Evolutionary conservation across 495 filamentous ascomycete genomes (phyloP), one percentile per base, ranked within the genome.

Genomic region (Aspergillus hancockii): DNA sequence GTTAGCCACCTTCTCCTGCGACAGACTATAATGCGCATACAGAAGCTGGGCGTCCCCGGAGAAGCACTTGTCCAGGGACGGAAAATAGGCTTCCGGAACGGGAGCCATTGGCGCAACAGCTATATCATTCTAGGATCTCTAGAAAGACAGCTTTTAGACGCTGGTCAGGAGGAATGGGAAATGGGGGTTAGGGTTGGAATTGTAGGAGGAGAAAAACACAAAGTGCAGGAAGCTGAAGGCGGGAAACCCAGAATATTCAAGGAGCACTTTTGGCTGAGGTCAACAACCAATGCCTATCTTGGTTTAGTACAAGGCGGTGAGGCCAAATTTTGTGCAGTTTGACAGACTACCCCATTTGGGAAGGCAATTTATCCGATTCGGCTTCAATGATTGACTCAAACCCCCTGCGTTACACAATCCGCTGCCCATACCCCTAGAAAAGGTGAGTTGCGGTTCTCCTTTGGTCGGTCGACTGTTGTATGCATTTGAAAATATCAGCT

Each of bases 41-140:
- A 88, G 74, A 54, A 89, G 68, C 64, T 80, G 78, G 62, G 79
- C 69, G 61, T 83, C 78, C 72, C 83, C 85, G 59, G 72, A 77
- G 59, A 87, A 77, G 72, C 82, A 84, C 71, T 81, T 80, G 71
- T 89, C 85, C 68, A 88, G 77, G 63, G 85, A 79, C 57, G 85
- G 81, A 67, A 86, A 84, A 75, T 83, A 85, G 67, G 67, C 79
- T 66, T 84, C 81, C 69, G 79, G 73, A 61, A 78, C 68, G 63
- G 83, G 83, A 77, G 86, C 89, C 89, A 92, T 92, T 82, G 80
- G 79, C 79, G 70, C 73, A 72, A 75, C 79, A 77, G 75, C 79
- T 77, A 83, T 80, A 80, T 75, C 77, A 80, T 80, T 70, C 72
- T 78, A 81, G 70, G 57, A 69, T 67, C 60, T 54, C 55, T 21